A percentile compares a stretch with the other conserved stretches of the same genome.
phyloP scores from a whole-genome alignment of 176 grass and related monocot species.

The Elymus sibiricus region DNA sequence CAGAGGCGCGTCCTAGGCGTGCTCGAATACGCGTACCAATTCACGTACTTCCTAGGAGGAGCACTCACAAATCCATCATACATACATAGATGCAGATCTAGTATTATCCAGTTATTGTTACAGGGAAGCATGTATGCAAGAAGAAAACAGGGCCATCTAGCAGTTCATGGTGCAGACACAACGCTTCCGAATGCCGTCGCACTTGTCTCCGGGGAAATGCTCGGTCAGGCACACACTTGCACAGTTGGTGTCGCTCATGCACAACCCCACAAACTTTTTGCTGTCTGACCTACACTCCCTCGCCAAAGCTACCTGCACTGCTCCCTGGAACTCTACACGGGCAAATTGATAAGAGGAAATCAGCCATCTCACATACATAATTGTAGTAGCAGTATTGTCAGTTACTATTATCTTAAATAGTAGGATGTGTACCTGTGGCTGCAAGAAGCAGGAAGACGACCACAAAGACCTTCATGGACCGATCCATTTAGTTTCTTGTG shows the following conservation, averaged over 20 bases:
- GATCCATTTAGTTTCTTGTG: neutral
- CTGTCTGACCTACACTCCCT: conserved; percentile 44
- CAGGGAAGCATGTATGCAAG: neutral
- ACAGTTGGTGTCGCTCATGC: conserved; percentile 29
- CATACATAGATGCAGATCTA: neutral
- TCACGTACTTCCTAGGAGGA: no score
- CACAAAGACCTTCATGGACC: neutral
- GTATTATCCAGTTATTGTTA: neutral
- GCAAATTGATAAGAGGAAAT: neutral
- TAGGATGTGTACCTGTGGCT: neutral
- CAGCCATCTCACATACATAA: neutral
- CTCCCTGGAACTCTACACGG: conserved; percentile 23
- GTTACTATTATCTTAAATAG: neutral
- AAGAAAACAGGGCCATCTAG: neutral
- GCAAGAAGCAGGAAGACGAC: neutral
- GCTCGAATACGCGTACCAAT: no score
- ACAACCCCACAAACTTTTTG: conserved; percentile 37
- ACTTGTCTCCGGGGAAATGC: conserved; percentile 34
- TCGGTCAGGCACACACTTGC: conserved; percentile 49
- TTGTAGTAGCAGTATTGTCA: no score
- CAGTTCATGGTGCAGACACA: neutral
- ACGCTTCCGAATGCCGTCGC: conserved; percentile 15
- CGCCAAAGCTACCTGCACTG: conserved; percentile 6
- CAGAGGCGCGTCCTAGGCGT: no score
- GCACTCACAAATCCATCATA: neutral